Evolutionary conservation across 805 yeast species (phyloP), one percentile per base, ranked within the genome.

Genomic region (Lachancea sp.): DNA sequence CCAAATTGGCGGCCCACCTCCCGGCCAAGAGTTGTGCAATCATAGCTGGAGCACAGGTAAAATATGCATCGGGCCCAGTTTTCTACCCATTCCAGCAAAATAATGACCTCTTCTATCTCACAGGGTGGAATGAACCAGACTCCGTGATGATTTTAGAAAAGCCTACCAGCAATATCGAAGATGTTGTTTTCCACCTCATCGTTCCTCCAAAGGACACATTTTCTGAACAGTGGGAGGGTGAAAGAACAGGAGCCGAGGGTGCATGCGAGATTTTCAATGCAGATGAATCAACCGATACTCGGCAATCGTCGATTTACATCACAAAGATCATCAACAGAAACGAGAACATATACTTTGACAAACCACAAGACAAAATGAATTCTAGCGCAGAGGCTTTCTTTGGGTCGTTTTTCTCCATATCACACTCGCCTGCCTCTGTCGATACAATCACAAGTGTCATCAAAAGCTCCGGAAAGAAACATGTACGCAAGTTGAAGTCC

Each of bases 141-240:
- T 78, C 95, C 0, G 75, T 82, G 49, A 76, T 78, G 50, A 62
- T 82, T 9, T 63, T 87, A 37, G 95, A 85, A 53, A 82, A 80
- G 53, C 75, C 79, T 35, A 66, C 69, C 30, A 70, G 71, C 44
- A 66, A 73, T 47, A 67, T 74, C n/a, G 77, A 74, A 20, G 77
- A 79, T 41, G 70, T 78, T 30, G 61, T 74, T 8, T 77, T 85
- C 52, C 91, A 86, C 54, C 75, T 93, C 82, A 68, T 89, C 41
- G 95, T 91, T 2, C 96, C 89, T 2, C 89, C 88, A 13, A 83
- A 84, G 59, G 85, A 90, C 59, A 75, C 79, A 5, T 72, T 71
- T 40, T 78, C 76, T 18, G 99, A 93, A 65, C 78, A 83, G 51
- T 93, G 99, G 99, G 97, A 91, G 55, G 99, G 99, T 11, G 82